Evolutionary conservation across 1,284 basidiomycete genomes (phyloP).

Genomic region (Malassezia restricta): DNA sequence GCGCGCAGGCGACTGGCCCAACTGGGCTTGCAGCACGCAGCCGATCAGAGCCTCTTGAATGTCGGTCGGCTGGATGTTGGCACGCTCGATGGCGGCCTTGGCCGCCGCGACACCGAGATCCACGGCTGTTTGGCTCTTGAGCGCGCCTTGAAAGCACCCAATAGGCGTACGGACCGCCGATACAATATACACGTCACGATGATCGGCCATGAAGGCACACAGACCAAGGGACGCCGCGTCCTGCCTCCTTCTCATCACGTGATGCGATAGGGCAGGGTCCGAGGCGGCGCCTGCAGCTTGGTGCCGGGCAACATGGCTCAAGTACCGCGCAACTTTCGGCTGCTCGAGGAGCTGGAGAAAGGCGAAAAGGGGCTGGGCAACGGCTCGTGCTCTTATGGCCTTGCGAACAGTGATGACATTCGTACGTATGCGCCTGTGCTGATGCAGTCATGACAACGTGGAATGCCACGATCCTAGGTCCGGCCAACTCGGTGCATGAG

Average conservation of each 20-base stretch:
- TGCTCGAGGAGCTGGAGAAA: slow-evolving; percentile 85
- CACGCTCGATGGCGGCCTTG: slow-evolving; percentile 70
- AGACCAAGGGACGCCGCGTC: not conserved
- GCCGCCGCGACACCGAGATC: slow-evolving; percentile 79
- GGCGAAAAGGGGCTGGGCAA: slow-evolving; percentile 99
- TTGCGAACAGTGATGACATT: slow-evolving; percentile 41
- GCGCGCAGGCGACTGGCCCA: slow-evolving; percentile 48
- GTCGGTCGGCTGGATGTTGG: slow-evolving; percentile 64
- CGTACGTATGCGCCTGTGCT: slow-evolving; percentile 22
- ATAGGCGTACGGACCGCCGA: slow-evolving; percentile 87
- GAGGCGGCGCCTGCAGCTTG: not conserved
- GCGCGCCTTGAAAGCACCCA: slow-evolving; percentile 76
- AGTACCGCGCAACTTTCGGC: slow-evolving; percentile 93
- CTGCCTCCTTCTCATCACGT: not conserved
- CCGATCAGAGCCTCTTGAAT: slow-evolving; percentile 95
- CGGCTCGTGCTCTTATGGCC: slow-evolving; percentile 86
- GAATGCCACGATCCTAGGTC: slow-evolving; percentile 98
- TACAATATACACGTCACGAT: slow-evolving; percentile 73
- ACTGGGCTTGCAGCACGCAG: slow-evolving; percentile 53
- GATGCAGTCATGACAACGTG: slow-evolving; percentile 68
- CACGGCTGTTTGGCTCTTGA: slow-evolving; percentile 77
- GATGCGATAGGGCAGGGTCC: not conserved
- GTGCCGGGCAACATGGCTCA: not conserved
- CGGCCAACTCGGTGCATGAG: slow-evolving; percentile 84
- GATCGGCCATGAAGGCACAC: not conserved